These are phyloP conservation scores for Huiozyma sinensis DNA, from an alignment of 805 yeast genomes.

Conservation along the genomic window DNA sequence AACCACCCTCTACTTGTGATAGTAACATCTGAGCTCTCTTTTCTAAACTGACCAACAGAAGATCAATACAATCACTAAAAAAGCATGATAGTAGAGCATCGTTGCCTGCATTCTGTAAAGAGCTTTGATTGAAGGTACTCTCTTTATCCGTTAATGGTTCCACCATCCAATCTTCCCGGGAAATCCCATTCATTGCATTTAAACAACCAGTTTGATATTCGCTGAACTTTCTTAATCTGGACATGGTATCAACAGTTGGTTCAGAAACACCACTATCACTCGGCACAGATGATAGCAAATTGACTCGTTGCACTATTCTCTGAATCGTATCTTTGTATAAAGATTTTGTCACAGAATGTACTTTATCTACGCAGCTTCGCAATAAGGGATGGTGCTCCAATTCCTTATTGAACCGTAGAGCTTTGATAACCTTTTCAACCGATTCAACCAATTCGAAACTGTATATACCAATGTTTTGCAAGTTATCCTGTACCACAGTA, in stretches of 20 bases:
- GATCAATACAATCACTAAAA: slow-evolving; percentile 70
- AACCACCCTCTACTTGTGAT: slow-evolving; percentile 14
- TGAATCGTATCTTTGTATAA: slow-evolving; percentile 49
- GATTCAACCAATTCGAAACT: slow-evolving; percentile 51
- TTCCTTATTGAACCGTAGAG: slow-evolving; percentile 21
- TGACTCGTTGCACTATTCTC: slow-evolving; percentile 43
- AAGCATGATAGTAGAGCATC: slow-evolving; percentile 53
- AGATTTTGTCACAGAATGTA: slow-evolving; percentile 25
- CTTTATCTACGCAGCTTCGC: slow-evolving; percentile 17
- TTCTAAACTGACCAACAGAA: slow-evolving; percentile 55
- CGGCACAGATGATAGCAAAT: slow-evolving; percentile 38
- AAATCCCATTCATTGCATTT: slow-evolving; percentile 38
- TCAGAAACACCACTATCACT: slow-evolving; percentile 64
- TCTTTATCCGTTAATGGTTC: slow-evolving; percentile 32
- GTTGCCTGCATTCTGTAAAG: slow-evolving; percentile 6
- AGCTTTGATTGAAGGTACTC: slow-evolving; percentile 10
- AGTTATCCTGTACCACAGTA: slow-evolving; percentile 31
- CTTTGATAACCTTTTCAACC: slow-evolving; percentile 27
- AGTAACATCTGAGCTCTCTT: slow-evolving; percentile 38
- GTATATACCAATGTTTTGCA: slow-evolving; percentile 40
- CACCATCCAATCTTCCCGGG: slow-evolving; percentile 56
- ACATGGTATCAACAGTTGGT: slow-evolving; percentile 60
- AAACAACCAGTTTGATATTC: slow-evolving; percentile 45
- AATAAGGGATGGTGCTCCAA: slow-evolving; percentile 15
- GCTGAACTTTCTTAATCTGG: slow-evolving; percentile 52